Evolutionary conservation across 345 rosid species (phyloP), one percentile per base, ranked within the genome.

Genomic region (Linum usitatissimum): DNA sequence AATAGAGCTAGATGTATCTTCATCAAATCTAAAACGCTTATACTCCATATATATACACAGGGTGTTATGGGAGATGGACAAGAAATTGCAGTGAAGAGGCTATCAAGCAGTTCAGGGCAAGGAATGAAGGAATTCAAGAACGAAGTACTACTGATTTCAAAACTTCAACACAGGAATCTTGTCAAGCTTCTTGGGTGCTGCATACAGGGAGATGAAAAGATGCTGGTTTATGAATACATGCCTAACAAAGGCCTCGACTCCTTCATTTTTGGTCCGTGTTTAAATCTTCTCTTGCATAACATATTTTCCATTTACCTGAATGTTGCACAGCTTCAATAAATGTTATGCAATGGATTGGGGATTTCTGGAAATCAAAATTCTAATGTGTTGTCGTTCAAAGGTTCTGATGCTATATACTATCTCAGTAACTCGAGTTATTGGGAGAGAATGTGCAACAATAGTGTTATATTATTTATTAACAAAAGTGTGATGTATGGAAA

Each of bases 111-210:
- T 55, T 55, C 59, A 10, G 59, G 59, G 14, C 59, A 55, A 18
- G 59, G 59, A 19, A n/a, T 55, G 30, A 9, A 20, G 6, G 59
- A 55, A 10, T 55, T 55, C 59, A 55, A 55, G 59, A 55, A 55
- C 14, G 59, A 55, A 19, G 59, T 55, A 6, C 13, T 55, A 10
- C 18, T 19, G 9, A 55, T 55, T 6, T 20, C 59, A 4, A 55
- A 55, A 19, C 59, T 55, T 55, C 59, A 55, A 30, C 59, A 55
- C 21, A 18, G 59, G 59, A 55, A 55, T 55, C 30, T 55, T 6
- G 59, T 55, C 5, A 55, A 19, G 21, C 59, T 55, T 5, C 30
- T 55, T 5, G 59, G 59, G 1, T 55, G 59, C 18, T 55, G 59
- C 28, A 55, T 55, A 3, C 23, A 55, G 18, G 59, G 59, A 19